Evolutionary conservation across 257 asterid species (phyloP).

Genomic region (Galeopsis tetrahit): DNA sequence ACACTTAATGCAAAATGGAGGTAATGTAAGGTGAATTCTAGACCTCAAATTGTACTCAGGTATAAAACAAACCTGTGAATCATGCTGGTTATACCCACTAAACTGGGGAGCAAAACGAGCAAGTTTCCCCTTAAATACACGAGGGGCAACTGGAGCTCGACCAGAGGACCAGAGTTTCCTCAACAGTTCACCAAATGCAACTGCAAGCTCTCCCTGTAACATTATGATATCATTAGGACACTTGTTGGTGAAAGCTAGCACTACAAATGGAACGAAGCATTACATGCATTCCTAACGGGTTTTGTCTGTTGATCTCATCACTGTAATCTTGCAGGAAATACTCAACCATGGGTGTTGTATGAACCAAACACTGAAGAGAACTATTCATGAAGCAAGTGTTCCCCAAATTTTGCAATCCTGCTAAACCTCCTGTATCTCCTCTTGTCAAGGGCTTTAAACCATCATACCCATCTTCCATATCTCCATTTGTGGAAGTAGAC

Average conservation of each 20-base stretch:
- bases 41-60: not conserved
- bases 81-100: conserved; percentile 98
- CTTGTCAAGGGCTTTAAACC: conserved; percentile 47
- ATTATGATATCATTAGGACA: conserved; percentile 38
- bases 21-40: not conserved
- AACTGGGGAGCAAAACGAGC: conserved; percentile 99
- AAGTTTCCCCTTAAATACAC: conserved; percentile 87
- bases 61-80: conserved; percentile 74
- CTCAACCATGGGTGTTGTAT: conserved; percentile 83
- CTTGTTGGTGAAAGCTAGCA: conserved; percentile 29
- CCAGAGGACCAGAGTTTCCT: conserved; percentile 98
- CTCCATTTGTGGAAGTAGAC: conserved; percentile 52
- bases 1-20: too few relatives aligned
- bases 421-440: conserved; percentile 82
- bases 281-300: conserved; percentile 96
- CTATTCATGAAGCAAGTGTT: conserved; percentile 99
- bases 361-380: conserved; percentile 93
- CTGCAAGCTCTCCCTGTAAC: conserved; percentile 96
- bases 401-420: conserved; percentile 94
- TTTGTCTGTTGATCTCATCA: conserved; percentile 81
- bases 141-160: conserved; percentile 85
- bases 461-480: conserved; percentile 66
- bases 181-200: conserved; percentile 89
- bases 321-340: conserved; percentile 86
- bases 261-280: conserved; percentile 36